Base-by-base conservation (phyloP, 2,329 filamentous ascomycete genomes). In the Aspergillus sp. region DNA sequence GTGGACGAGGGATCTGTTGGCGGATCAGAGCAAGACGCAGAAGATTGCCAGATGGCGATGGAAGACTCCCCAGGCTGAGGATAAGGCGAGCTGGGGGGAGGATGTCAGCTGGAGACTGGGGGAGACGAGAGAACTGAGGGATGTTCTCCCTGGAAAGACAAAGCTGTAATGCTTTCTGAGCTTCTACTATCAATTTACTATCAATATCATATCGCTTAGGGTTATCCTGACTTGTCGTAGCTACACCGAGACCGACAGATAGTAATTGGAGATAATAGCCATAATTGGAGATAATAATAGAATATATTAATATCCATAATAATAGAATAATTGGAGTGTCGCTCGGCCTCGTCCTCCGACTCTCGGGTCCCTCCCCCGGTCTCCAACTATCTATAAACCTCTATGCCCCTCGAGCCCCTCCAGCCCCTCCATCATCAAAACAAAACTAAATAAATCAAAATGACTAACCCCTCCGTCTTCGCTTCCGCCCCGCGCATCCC, bases 1-100 rank as follows among this genome's bases (percentile, higher is more conserved):
- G n/a, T 86, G 82, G 77, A 78, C 85, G 2, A 74, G 70, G 44
- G 73, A 79, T 11, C 62, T 86, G 5, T 51, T 86, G 0, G 73
- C 76, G 21, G 70, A 75, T 2, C 71, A 74, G 0, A 65, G 70
- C 40, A 51, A 50, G 4, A 45, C 27, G 35, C 83, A 86, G 67
- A 68, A 67, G 1, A 68, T 79, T 17, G 52, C 67, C 3, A 70
- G 81, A 24, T 86, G 83, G 83, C 68, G 75, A 17, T 86, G 83
- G 83, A 84, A 82, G 70, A 65, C 64, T 12, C 52, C 55, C 1
- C 24, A 12, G n/a, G 19, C 67, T 33, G 60, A 63, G 14, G 69
- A 67, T 27, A 68, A 67, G 19, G 65, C 67, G 49, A 70, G 75
- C 37, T 78, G 77, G 75, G 75, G 75, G n/a, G 75, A 76, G 48